Percentiles rank a stretch among this genome's conserved stretches.
Evolutionary conservation across 768 basidiomycete genomes (phyloP).

Genomic region (Leccinum olivaceopallidum): DNA sequence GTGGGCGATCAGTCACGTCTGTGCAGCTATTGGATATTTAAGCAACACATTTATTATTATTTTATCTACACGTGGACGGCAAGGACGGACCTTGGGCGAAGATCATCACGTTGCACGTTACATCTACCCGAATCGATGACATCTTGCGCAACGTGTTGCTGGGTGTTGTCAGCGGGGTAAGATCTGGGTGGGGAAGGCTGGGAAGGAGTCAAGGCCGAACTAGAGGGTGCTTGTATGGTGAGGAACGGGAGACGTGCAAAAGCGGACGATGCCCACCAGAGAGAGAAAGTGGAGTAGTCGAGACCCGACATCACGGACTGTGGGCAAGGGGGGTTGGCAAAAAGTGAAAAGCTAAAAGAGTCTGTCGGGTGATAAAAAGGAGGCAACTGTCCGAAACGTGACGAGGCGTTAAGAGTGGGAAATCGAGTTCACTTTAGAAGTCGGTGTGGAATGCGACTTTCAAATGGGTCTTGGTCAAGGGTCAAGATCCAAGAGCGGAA

Average conservation of each 20-base stretch:
- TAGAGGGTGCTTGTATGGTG: conserved; percentile 10
- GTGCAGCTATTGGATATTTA: conserved; percentile 22
- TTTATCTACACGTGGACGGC: conserved; percentile 24
- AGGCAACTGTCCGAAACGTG: conserved; percentile 4
- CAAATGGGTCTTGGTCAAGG: conserved; percentile 27
- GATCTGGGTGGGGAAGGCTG: conserved; percentile 24
- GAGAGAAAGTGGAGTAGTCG: conserved; percentile 31
- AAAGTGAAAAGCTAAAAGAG: conserved; percentile 2
- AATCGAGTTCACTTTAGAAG: conserved; percentile 22
- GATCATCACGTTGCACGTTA: conserved; percentile 33
- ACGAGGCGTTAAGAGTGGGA: conserved; percentile 9
- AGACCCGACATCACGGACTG: conserved; percentile 21
- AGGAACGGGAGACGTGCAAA: neutral
- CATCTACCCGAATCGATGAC: conserved; percentile 30
- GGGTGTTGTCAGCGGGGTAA: conserved; percentile 30
- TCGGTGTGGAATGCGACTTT: conserved; percentile 18
- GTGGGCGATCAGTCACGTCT: conserved; percentile 23
- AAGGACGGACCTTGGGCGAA: conserved; percentile 35
- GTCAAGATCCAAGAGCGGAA: conserved; percentile 24
- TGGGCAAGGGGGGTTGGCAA: neutral
- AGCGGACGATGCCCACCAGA: conserved; percentile 17
- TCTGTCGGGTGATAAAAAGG: conserved; percentile 8
- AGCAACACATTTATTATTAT: conserved; percentile 6
- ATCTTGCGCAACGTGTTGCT: conserved; percentile 30
- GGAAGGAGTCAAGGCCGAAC: conserved; percentile 30